These are phyloP conservation scores for Dactylellina haptotyla DNA, from an alignment of 2,329 filamentous ascomycete species.

Conservation along the genomic window DNA sequence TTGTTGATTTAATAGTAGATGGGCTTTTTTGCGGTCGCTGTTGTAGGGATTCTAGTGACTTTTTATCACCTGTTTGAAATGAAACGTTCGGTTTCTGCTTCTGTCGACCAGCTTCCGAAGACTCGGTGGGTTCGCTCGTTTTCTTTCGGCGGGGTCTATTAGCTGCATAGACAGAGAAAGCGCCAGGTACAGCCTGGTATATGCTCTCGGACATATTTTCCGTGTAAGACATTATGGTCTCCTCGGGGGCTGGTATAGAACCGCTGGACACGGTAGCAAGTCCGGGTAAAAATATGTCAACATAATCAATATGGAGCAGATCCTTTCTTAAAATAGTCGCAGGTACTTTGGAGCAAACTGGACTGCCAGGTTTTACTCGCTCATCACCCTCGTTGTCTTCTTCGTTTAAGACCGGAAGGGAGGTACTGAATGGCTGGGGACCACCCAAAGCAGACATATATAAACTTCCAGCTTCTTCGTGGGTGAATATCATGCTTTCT, in stretches of 20 bases:
- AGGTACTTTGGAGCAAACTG: not conserved
- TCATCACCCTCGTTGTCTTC: conserved; percentile 7
- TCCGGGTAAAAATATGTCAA: conserved; percentile 60
- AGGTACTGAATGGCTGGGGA: conserved; percentile 43
- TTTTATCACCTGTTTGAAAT: conserved; percentile 21
- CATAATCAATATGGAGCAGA: conserved; percentile 60
- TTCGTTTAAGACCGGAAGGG: conserved; percentile 8
- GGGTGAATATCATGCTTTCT: conserved; percentile 76
- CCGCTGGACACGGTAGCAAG: conserved; percentile 14
- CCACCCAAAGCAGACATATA: conserved; percentile 64
- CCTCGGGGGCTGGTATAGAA: not conserved
- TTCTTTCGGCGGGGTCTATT: conserved; percentile 47
- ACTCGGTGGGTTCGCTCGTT: not conserved
- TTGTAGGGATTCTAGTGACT: not conserved
- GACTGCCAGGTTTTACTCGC: not conserved
- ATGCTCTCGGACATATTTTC: conserved; percentile 64
- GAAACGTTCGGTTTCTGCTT: conserved; percentile 35
- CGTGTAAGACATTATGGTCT: not conserved
- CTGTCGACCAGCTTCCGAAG: conserved; percentile 51
- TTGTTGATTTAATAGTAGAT: not conserved
- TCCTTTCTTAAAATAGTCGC: conserved; percentile 59
- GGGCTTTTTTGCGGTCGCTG: not conserved
- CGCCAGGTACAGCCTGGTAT: conserved; percentile 69
- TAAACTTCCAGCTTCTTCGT: conserved; percentile 85
- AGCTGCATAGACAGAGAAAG: conserved; percentile 68